Conservation (phyloP, 2,329 filamentous ascomycete species). For the Fusarium mundagurra region DNA sequence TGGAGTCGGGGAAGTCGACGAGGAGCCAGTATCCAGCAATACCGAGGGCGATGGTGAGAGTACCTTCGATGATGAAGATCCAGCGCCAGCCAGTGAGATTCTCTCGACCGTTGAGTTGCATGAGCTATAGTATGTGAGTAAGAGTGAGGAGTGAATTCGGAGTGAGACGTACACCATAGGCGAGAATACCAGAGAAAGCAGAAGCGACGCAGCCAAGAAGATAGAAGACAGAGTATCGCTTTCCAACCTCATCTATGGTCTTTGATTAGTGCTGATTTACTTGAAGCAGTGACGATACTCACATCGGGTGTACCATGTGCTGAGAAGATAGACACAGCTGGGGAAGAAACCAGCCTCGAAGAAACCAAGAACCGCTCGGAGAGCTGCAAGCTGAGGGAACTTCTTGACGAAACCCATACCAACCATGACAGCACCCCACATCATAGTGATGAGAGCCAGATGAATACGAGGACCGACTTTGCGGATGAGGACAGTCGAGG, state of each 20-base stretch:
- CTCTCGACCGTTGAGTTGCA: conserved; percentile 68
- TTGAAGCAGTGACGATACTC: conserved; percentile 40
- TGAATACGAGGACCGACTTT: conserved; percentile 71
- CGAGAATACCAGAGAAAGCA: conserved; percentile 74
- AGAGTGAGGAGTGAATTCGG: background rate
- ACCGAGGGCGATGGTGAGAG: conserved; percentile 64
- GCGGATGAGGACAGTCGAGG: conserved; percentile 74
- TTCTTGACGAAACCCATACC: conserved; percentile 70
- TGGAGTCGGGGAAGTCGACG: conserved; percentile 71
- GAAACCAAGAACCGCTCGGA: conserved; percentile 69
- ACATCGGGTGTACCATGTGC: conserved; percentile 77
- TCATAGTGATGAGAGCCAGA: conserved; percentile 62
- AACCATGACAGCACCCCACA: conserved; percentile 71
- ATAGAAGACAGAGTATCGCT: conserved; percentile 75
- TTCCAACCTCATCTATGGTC: conserved; percentile 69
- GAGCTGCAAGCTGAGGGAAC: conserved; percentile 62
- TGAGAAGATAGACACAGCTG: conserved; percentile 75
- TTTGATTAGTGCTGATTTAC: background rate
- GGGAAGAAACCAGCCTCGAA: conserved; percentile 79
- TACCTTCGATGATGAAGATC: conserved; percentile 69
- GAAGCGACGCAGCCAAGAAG: conserved; percentile 73
- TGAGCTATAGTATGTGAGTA: conserved; percentile 53
- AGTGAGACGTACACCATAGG: conserved; percentile 67
- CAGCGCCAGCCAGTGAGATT: conserved; percentile 70
- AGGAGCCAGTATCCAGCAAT: conserved; percentile 65